phyloP scores from a whole-genome alignment of 2,329 filamentous ascomycete species.

The Exophiala lecanii-corni region DNA sequence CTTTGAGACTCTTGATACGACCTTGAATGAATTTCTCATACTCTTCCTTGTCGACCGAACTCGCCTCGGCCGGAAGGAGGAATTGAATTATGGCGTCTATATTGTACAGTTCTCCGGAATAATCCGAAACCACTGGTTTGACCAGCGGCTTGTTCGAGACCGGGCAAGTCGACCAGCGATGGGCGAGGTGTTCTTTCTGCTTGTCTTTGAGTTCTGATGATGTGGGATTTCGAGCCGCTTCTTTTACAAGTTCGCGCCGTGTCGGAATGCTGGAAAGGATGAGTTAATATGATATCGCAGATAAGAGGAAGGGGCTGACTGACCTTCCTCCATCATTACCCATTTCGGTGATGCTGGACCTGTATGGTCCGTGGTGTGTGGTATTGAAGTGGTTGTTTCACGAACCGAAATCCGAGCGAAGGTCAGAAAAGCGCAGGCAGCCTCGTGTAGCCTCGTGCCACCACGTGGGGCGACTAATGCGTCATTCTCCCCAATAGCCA shows the following conservation, averaged over 20 bases:
- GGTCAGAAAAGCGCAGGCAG: too few relatives aligned
- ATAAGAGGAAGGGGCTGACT: constrained; percentile 24
- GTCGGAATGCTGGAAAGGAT: constrained; percentile 67
- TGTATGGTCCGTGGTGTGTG: too few relatives aligned
- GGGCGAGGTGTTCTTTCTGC: constrained; percentile 75
- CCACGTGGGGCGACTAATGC: too few relatives aligned
- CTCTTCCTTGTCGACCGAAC: constrained; percentile 53
- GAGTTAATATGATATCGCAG: constrained; percentile 4
- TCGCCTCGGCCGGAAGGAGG: constrained; percentile 53
- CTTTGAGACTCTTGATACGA: constrained; percentile 71
- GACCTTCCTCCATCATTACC: constrained; percentile 90
- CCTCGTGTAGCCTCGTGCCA: too few relatives aligned
- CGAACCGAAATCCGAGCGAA: too few relatives aligned
- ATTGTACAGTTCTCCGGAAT: constrained; percentile 80
- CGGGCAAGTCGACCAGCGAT: constrained; percentile 83
- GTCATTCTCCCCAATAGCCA: too few relatives aligned
- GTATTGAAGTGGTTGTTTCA: too few relatives aligned
- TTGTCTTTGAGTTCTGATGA: constrained; percentile 84
- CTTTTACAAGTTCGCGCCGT: constrained; percentile 91
- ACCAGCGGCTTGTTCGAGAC: constrained; percentile 74
- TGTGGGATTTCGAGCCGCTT: constrained; percentile 77
- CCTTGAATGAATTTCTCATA: constrained; percentile 58
- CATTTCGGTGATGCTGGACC: too few relatives aligned
- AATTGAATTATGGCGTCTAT: constrained; percentile 81
- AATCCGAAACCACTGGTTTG: constrained; percentile 77